Conservation (phyloP, 495 filamentous ascomycete genomes). For the Thozetella sp. region DNA sequence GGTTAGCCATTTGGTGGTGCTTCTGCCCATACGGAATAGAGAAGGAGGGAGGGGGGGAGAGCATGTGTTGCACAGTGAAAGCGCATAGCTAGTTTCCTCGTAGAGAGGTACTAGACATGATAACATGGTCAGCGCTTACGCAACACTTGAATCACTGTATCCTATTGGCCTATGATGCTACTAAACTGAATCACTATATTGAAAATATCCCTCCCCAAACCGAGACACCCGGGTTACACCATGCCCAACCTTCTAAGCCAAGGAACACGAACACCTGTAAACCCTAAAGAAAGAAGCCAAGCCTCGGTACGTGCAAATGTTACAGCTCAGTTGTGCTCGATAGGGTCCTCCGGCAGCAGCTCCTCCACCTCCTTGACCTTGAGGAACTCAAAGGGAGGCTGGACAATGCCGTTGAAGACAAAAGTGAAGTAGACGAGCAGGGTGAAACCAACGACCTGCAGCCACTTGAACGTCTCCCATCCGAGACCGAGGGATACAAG, state of each 20-base stretch:
- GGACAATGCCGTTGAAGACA: constrained; percentile 90
- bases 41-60: too few relatives aligned
- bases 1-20: too few relatives aligned
- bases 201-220: too few relatives aligned
- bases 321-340: constrained; percentile 65
- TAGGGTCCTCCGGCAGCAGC: constrained; percentile 81
- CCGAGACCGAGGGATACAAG: constrained; percentile 88
- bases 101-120: too few relatives aligned
- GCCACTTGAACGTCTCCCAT: constrained; percentile 98
- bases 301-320: not conserved
- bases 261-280: not conserved
- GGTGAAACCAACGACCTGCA: constrained; percentile 87
- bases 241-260: not conserved
- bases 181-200: too few relatives aligned
- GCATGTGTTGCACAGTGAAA: too few relatives aligned
- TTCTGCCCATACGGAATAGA: too few relatives aligned
- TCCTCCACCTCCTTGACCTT: constrained; percentile 62
- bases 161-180: too few relatives aligned
- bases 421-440: constrained; percentile 96
- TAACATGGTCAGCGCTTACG: too few relatives aligned
- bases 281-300: not conserved
- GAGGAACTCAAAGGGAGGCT: constrained; percentile 66
- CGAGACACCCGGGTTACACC: not conserved
- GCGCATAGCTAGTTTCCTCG: too few relatives aligned
- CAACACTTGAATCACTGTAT: too few relatives aligned